Base-by-base conservation (phyloP, 1,284 basidiomycete genomes). In the Microbotryum silenes-acaulis region DNA sequence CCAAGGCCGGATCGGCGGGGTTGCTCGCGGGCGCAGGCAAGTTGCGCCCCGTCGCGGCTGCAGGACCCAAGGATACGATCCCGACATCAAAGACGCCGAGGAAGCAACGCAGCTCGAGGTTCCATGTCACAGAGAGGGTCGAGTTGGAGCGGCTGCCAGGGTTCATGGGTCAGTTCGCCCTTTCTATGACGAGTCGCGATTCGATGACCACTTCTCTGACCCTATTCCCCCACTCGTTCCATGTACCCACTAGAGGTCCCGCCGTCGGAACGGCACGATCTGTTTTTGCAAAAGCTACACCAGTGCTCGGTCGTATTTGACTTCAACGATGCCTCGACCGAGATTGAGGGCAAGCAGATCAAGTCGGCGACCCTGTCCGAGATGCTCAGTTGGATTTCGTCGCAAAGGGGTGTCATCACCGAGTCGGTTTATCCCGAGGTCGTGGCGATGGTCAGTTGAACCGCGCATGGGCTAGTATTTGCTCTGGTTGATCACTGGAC, bases 381-480 rank as follows among this genome's bases (percentile, higher is more conserved):
- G 79, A 92, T 99, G 90, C 82, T 99, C 74, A 96, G 98, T 74
- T 98, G 97, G 77, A 96, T 99, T 76, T 97, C 94, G 57, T 91
- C 89, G 56, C 91, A 97, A 77, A 85, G 91, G 65, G 88, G 89
- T 66, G 92, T 97, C 71, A 96, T 99, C 74, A 97, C 92, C 55
- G 96, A 99, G 76, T 85, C 83, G 72, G 83, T 98, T 84, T 99
- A 99, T 82, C 96, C 96, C 55, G 96, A 98, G 81, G 94, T 99
- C 65, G 91, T 98, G 70, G 86, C 86, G 75, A 99, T 98, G 96
- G 92, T 91, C 68, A 68, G 85, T 56, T 61, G 14, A 42, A 42
- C 6, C 37, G 16, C 18, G 27, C 8, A 21, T 12, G 25, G 29
- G 18, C 8, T 12, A 14, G 14, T 6, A 16, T 6, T 18, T 42